Evolutionary conservation across 805 yeast species (phyloP).

Genomic region (Sugiyamaella lignohabitans): DNA sequence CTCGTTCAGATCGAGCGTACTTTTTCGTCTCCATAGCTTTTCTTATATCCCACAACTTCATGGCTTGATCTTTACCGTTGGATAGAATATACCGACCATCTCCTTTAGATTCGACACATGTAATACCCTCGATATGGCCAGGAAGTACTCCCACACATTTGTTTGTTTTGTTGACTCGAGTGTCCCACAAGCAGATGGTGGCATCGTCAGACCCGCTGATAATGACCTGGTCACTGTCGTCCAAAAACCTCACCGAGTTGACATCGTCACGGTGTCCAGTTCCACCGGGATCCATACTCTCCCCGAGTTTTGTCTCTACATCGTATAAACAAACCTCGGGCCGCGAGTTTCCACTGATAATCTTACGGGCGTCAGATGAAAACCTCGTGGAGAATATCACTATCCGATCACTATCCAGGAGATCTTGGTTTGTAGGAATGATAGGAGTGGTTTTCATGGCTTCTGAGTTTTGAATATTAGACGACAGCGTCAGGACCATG

Average conservation of each 20-base stretch:
- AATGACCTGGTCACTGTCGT: slow-evolving; percentile 33
- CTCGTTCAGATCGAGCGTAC: background rate
- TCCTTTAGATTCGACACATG: slow-evolving; percentile 24
- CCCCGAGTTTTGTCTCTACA: slow-evolving; percentile 14
- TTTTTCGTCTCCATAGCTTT: slow-evolving; percentile 14
- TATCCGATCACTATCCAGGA: background rate
- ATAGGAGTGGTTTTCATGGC: slow-evolving; percentile 2
- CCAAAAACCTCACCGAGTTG: slow-evolving; percentile 26
- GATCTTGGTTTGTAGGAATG: background rate
- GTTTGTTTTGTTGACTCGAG: slow-evolving; percentile 17
- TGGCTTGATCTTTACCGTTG: slow-evolving; percentile 28
- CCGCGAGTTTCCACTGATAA: slow-evolving; percentile 24
- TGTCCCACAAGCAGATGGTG: slow-evolving; percentile 46
- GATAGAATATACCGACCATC: slow-evolving; percentile 26
- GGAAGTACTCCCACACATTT: slow-evolving; percentile 24
- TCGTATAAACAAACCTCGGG: slow-evolving; percentile 20
- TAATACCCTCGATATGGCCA: slow-evolving; percentile 30
- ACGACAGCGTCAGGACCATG: slow-evolving; percentile 19
- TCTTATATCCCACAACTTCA: slow-evolving; percentile 30
- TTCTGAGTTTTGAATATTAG: slow-evolving; percentile 8
- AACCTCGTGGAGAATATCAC: slow-evolving; percentile 23
- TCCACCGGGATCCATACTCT: slow-evolving; percentile 16
- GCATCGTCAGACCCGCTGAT: slow-evolving; percentile 49
- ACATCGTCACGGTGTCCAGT: slow-evolving; percentile 18
- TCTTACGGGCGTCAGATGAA: slow-evolving; percentile 20